Evolutionary conservation across 768 basidiomycete genomes (phyloP), one percentile per base, ranked within the genome.

Genomic region (Pisolithus marmoratus): DNA sequence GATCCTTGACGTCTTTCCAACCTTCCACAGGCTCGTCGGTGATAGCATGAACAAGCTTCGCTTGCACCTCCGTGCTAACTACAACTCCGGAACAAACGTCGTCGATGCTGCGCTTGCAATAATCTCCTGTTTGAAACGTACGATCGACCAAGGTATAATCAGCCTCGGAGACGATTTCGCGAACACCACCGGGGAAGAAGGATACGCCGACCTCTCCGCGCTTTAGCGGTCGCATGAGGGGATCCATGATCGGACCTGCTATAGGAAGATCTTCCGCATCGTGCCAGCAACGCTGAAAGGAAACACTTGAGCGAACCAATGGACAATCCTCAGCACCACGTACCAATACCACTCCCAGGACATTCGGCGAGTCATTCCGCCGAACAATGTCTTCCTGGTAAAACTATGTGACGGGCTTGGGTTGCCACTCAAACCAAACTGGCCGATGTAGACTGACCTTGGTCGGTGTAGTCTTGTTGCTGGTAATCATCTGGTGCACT

Each of bases 201-300:
- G 85, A 82, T 37, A 94, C 81, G 45, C 87, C 90, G 41, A 93
- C 85, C 75, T 94, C 91, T 38, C 91, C 91, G 49, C 78, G 82
- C 48, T 75, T 61, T 20, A 94, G 77, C 9, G 84, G 82, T 43
- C 90, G 77, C 77, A 90, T 81, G 48, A 92, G 74, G 12, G 88
- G 86, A 67, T 92, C 87, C 38, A 73, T 58, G 50, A 74, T 60
- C 17, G 67, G 67, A 34, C 71, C 69, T 24, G 70, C 64, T 3
- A 74, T 70, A 29, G 75, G 76, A 14, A 80, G 63, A 53, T 90
- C 89, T 57, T 94, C 90, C 9, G 84, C 82, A 64, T 93, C 90
- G 55, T 90, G 85, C 92, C 91, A 94, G 60, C 85, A 90, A 69
- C 89, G 81, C 91, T 94, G 63, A 8, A 48, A 37, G n/a, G 9